Evolutionary conservation across 768 basidiomycete genomes (phyloP).

Genomic region (Amyloporia xantha): DNA sequence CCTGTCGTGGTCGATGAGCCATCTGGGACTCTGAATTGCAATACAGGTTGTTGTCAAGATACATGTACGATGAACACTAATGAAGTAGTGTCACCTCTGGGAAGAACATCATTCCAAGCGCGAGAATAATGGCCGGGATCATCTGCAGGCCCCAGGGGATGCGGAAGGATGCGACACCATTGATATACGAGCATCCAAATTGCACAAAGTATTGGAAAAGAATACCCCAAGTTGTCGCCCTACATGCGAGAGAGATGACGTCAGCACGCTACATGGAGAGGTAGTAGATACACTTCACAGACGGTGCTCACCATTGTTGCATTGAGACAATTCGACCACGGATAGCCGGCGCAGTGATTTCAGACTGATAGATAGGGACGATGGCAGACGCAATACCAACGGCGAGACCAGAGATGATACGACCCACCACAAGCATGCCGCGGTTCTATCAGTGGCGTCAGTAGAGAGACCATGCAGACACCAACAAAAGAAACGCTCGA

Average conservation of each 20-base stretch:
- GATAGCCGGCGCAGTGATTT: conserved; percentile 62
- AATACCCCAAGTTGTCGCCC: conserved; percentile 71
- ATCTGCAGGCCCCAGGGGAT: conserved; percentile 78
- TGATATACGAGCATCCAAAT: conserved; percentile 69
- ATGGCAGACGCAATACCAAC: conserved; percentile 62
- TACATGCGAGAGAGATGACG: not conserved
- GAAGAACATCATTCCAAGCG: conserved; percentile 59
- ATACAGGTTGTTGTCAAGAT: too few species aligned
- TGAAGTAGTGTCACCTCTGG: conserved; percentile 50
- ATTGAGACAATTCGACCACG: conserved; percentile 71
- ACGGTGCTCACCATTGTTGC: conserved; percentile 66
- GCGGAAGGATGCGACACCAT: conserved; percentile 66
- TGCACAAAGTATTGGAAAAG: conserved; percentile 70
- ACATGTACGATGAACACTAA: too few species aligned
- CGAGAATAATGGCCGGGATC: conserved; percentile 69
- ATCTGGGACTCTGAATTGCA: conserved; percentile 48
- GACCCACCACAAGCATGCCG: conserved; percentile 56
- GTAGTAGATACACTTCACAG: not conserved
- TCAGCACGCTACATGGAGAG: too few species aligned
- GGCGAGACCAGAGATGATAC: conserved; percentile 57
- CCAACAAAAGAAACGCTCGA: too few species aligned
- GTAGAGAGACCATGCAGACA: too few species aligned
- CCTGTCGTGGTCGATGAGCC: conserved; percentile 58
- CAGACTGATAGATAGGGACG: conserved; percentile 71
- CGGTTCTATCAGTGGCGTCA: too few species aligned